Conservation (phyloP, 202 grass and related monocot species). For the Bolboschoenoplectus hybrid region DNA sequence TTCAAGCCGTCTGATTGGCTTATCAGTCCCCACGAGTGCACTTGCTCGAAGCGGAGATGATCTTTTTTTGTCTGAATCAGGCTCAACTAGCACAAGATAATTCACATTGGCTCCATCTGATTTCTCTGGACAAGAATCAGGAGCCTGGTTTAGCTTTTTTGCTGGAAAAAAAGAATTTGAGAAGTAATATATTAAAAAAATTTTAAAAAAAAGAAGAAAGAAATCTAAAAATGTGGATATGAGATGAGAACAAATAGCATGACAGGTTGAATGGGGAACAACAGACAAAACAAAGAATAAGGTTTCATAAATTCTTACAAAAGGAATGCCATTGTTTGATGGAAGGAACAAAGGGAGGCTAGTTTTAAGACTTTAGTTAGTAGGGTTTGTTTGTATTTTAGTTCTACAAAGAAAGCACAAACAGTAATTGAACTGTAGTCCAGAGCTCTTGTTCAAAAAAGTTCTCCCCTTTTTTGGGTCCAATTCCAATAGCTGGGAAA, state of each 20-base stretch:
- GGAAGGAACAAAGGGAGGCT: background rate
- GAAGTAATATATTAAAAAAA: background rate
- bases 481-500: background rate
- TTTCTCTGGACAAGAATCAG: conserved; percentile 51
- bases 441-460: background rate
- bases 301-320: background rate
- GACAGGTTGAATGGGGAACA: background rate
- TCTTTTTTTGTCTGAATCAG: conserved; percentile 51
- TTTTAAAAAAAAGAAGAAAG: background rate
- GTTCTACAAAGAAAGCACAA: conserved; percentile 1
- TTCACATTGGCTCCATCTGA: conserved; percentile 62
- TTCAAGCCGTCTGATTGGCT: conserved; percentile 6
- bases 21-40: conserved; percentile 28
- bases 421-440: conserved; percentile 15
- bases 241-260: background rate
- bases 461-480: background rate
- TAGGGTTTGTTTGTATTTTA: conserved; percentile 17
- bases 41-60: conserved; percentile 22
- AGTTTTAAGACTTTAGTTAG: background rate
- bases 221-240: background rate
- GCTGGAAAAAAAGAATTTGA: conserved; percentile 50
- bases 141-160: conserved; percentile 55
- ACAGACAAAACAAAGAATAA: background rate
- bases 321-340: background rate
- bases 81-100: conserved; percentile 71